A percentile compares a stretch with the other conserved stretches of the same genome.
Conservation (phyloP, 176 grass and related monocot genomes). For the Oryza meridionalis region DNA sequence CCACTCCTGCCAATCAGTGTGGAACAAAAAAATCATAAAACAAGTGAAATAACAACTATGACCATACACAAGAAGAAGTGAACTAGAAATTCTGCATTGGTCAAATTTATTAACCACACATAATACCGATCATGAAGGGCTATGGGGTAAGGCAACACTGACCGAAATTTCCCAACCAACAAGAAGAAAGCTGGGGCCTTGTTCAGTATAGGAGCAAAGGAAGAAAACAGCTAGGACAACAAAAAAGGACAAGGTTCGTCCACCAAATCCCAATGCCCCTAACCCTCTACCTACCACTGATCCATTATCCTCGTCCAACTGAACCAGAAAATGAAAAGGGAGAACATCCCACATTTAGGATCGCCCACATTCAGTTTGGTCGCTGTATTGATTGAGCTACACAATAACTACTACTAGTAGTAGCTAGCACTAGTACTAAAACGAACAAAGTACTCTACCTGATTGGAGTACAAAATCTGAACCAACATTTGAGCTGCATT, state of each 20-base stretch:
- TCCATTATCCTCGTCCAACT: background rate
- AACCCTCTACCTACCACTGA: background rate
- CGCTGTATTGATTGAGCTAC: conserved; percentile 10
- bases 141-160: background rate
- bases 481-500: conserved; percentile 21
- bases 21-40: conserved; percentile 29
- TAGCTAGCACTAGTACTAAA: background rate
- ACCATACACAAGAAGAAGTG: too few species aligned
- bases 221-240: conserved; percentile 29
- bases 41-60: background rate
- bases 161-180: background rate
- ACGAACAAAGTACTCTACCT: background rate
- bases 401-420: too few species aligned
- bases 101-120: too few species aligned
- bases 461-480: background rate
- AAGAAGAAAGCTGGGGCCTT: background rate
- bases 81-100: too few species aligned
- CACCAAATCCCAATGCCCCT: background rate
- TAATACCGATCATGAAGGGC: too few species aligned
- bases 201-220: conserved; percentile 29
- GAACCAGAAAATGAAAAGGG: background rate
- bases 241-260: conserved; percentile 18
- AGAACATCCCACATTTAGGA: conserved; percentile 20
- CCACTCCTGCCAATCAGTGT: conserved; percentile 70
- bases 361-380: background rate